Conservation (phyloP, 1,284 basidiomycete species). For the Ceratobasidium sp. region DNA sequence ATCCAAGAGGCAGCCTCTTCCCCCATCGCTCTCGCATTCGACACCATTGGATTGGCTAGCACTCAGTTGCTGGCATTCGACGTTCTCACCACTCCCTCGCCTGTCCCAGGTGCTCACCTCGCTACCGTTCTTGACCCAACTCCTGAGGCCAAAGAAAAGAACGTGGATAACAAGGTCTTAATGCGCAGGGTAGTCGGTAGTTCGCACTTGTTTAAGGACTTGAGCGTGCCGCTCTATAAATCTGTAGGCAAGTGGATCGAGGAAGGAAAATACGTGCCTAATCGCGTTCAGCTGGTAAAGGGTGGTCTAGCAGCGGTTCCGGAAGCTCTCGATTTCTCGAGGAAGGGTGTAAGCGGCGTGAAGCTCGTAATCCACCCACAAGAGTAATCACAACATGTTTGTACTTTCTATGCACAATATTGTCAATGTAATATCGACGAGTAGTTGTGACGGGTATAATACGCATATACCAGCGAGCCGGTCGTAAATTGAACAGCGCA, state of each 20-base stretch:
- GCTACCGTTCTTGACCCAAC: background rate
- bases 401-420: too few relatives aligned
- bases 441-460: too few relatives aligned
- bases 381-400: constrained; percentile 4
- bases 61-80: constrained; percentile 11
- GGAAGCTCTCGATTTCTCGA: constrained; percentile 3
- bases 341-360: constrained; percentile 45
- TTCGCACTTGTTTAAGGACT: constrained; percentile 1
- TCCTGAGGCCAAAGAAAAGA: constrained; percentile 14
- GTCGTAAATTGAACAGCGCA: too few relatives aligned
- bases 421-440: too few relatives aligned
- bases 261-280: constrained; percentile 31
- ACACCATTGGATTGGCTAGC: constrained; percentile 56
- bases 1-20: constrained; percentile 54
- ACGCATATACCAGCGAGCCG: too few relatives aligned
- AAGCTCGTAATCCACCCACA: constrained; percentile 43
- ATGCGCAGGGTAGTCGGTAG: constrained; percentile 13
- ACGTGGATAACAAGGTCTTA: constrained; percentile 17
- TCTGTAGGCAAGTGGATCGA: constrained; percentile 29
- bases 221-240: constrained; percentile 29
- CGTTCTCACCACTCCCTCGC: background rate
- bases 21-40: constrained; percentile 57
- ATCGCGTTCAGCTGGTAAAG: constrained; percentile 15
- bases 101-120: background rate
- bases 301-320: constrained; percentile 13